These are phyloP conservation scores for Ramularia endophylla DNA, from an alignment of 2,329 filamentous ascomycete genomes.

Conservation along the genomic window DNA sequence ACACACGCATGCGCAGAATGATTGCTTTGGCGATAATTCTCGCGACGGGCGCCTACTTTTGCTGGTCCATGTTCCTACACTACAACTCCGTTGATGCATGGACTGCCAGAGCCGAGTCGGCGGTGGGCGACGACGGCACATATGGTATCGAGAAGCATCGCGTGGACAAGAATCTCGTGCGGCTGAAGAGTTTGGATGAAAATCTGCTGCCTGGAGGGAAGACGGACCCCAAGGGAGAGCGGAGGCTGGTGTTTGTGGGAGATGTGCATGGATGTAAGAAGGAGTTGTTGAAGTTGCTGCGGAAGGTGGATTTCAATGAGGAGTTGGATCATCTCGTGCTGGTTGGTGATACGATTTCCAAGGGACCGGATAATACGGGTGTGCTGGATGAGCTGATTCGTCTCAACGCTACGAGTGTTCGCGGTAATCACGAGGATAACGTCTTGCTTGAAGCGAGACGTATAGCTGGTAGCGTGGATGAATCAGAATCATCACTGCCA, in stretches of 20 bases:
- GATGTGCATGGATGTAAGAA: slow-evolving; percentile 86
- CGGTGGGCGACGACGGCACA: slow-evolving; percentile 21
- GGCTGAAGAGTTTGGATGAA: slow-evolving; percentile 45
- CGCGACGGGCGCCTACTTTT: slow-evolving; percentile 27
- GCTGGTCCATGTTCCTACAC: slow-evolving; percentile 26
- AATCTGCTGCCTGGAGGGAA: slow-evolving; percentile 28
- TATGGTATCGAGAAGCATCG: slow-evolving; percentile 24
- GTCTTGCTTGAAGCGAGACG: slow-evolving; percentile 52
- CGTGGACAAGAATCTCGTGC: slow-evolving; percentile 37
- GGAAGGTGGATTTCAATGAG: slow-evolving; percentile 58
- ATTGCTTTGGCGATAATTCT: slow-evolving; percentile 30
- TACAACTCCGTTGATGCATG: slow-evolving; percentile 33
- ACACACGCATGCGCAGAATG: slow-evolving; percentile 24
- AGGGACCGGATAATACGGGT: slow-evolving; percentile 75
- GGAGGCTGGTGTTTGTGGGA: slow-evolving; percentile 72
- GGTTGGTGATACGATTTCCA: slow-evolving; percentile 73
- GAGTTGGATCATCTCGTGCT: slow-evolving; percentile 68
- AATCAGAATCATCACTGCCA: slow-evolving; percentile 3
- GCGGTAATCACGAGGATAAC: slow-evolving; percentile 89
- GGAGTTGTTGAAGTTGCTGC: slow-evolving; percentile 57
- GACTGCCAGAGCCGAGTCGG: slow-evolving; percentile 31
- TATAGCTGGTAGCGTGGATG: slow-evolving; percentile 1
- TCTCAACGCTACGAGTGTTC: slow-evolving; percentile 71
- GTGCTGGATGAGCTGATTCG: slow-evolving; percentile 71
- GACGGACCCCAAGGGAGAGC: slow-evolving; percentile 34